Evolutionary conservation across 306 rosid genomes (phyloP).

Genomic region (Crotalaria pallida): DNA sequence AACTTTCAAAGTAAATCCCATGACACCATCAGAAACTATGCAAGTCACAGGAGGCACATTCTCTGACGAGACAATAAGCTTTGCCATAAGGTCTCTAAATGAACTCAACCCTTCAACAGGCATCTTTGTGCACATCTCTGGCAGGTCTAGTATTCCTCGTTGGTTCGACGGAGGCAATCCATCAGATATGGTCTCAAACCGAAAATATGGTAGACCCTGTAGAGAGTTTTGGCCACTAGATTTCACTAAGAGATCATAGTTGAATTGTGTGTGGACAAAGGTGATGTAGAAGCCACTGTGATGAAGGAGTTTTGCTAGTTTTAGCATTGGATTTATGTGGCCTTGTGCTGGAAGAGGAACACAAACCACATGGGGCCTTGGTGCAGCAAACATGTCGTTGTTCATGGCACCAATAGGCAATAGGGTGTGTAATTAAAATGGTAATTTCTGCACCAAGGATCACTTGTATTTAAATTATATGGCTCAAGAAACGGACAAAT

Average conservation of each 20-base stretch:
- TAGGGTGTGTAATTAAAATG: too few relatives aligned
- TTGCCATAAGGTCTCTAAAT: conserved; percentile 24
- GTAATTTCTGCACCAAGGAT: background rate
- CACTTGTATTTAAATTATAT: too few relatives aligned
- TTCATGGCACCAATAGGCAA: background rate
- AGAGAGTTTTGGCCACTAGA: conserved; percentile 11
- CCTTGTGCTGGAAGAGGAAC: conserved; percentile 49
- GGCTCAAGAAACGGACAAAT: too few relatives aligned
- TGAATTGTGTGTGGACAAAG: conserved; percentile 36
- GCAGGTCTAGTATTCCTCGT: conserved; percentile 28
- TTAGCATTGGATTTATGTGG: conserved; percentile 48
- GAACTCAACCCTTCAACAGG: conserved; percentile 18
- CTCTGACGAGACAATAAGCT: conserved; percentile 2
- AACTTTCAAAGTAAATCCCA: conserved; percentile 31
- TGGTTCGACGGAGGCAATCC: conserved; percentile 31
- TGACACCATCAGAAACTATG: conserved; percentile 34
- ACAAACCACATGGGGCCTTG: conserved; percentile 35
- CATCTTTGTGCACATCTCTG: conserved; percentile 2
- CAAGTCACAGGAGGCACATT: conserved; percentile 32
- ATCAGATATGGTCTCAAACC: conserved; percentile 38
- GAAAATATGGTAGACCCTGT: conserved; percentile 24
- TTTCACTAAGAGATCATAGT: conserved; percentile 19
- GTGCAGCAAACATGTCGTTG: background rate
- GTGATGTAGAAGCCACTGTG: conserved; percentile 41
- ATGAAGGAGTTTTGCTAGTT: conserved; percentile 39